These are phyloP conservation scores for Naganishia sp. DNA, from an alignment of 1,284 basidiomycete species.

Conservation along the genomic window DNA sequence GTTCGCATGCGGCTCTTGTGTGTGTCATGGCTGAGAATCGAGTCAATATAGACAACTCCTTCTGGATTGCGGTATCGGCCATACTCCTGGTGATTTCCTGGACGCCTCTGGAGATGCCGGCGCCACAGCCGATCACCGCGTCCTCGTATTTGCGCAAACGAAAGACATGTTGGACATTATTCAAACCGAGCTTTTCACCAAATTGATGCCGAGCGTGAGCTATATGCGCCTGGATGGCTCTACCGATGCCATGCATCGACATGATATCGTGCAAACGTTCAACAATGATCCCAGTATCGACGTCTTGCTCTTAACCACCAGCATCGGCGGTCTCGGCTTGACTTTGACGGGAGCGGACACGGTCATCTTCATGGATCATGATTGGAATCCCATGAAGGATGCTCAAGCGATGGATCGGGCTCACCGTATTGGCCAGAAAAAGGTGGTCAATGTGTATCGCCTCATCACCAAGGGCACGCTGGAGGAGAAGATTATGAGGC, in stretches of 20 bases:
- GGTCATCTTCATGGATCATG: slow-evolving; percentile 99
- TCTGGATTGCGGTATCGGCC: slow-evolving; percentile 90
- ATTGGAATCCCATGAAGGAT: slow-evolving; percentile 99
- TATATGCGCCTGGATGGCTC: slow-evolving; percentile 97
- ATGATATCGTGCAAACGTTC: slow-evolving; percentile 96
- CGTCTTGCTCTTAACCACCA: slow-evolving; percentile 91
- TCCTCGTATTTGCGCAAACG: slow-evolving; percentile 98
- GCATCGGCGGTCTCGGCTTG: slow-evolving; percentile 92
- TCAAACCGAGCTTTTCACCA: slow-evolving; percentile 87
- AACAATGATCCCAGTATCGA: slow-evolving; percentile 98
- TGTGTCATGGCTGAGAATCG: slow-evolving; percentile 1
- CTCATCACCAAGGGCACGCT: slow-evolving; percentile 95
- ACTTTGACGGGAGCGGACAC: slow-evolving; percentile 98
- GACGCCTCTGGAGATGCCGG: slow-evolving; percentile 42
- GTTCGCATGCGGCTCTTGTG: slow-evolving; percentile 1
- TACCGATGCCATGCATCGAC: slow-evolving; percentile 85
- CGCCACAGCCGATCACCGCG: slow-evolving; percentile 87
- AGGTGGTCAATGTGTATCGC: slow-evolving; percentile 98
- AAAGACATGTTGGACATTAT: slow-evolving; percentile 99
- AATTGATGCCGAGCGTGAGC: slow-evolving; percentile 89
- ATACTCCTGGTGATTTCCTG: slow-evolving; percentile 52
- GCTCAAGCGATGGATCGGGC: slow-evolving; percentile 99
- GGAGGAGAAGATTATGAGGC: slow-evolving; percentile 99
- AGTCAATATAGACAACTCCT: slow-evolving; percentile 73
- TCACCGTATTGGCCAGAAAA: slow-evolving; percentile 97